phyloP scores from a whole-genome alignment of 257 asterid genomes.

The Solanum chiquidenum region DNA sequence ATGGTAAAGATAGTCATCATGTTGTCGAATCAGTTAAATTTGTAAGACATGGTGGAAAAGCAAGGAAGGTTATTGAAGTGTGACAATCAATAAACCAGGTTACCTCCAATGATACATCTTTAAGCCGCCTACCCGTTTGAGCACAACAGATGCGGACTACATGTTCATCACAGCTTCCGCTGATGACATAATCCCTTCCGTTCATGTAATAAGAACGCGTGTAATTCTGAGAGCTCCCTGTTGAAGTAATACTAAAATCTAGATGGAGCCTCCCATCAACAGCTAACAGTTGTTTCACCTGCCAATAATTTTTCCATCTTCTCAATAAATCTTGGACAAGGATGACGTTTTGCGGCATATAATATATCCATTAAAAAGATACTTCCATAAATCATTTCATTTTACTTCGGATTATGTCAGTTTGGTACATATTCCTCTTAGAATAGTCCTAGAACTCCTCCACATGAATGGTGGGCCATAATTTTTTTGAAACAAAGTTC shows the following conservation, averaged over 20 bases:
- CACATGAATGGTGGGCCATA: neutral
- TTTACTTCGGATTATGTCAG: neutral
- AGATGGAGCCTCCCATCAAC: constrained; percentile 87
- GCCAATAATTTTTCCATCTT: neutral
- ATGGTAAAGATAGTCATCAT: neutral
- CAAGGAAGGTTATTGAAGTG: constrained; percentile 1
- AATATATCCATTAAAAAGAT: neutral
- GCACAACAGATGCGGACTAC: constrained; percentile 87
- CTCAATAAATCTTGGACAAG: neutral
- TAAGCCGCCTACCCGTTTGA: constrained; percentile 83
- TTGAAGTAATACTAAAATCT: constrained; percentile 62
- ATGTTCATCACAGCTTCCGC: constrained; percentile 97
- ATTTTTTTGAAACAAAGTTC: neutral
- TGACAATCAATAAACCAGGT: neutral
- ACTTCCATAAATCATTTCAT: neutral
- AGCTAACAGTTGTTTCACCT: constrained; percentile 89
- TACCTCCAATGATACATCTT: constrained; percentile 84
- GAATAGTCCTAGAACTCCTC: neutral
- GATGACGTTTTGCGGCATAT: neutral
- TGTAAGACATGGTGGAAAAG: neutral
- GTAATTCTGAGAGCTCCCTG: constrained; percentile 82
- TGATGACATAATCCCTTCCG: constrained; percentile 82
- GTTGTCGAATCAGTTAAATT: neutral
- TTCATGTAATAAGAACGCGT: constrained; percentile 91
- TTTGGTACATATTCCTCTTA: neutral